Conservation (phyloP, 2,329 filamentous ascomycete genomes). For the Cercospora citrullina region DNA sequence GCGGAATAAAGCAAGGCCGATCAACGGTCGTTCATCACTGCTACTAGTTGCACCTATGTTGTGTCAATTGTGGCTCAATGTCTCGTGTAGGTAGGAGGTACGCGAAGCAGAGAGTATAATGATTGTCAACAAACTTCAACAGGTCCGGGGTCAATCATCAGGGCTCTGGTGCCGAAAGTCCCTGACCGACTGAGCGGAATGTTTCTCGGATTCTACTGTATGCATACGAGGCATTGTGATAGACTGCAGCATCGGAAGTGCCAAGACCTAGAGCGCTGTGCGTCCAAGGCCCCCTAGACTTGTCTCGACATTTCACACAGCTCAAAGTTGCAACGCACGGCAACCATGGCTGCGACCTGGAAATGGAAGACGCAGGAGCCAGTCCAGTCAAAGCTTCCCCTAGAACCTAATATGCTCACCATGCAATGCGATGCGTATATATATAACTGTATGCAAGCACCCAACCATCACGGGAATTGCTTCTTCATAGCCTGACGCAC, state of each 20-base stretch:
- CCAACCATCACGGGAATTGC: neutral
- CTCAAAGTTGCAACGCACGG: neutral
- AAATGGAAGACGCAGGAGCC: neutral
- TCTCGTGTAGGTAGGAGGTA: neutral
- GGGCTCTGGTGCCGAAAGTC: neutral
- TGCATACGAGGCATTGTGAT: neutral
- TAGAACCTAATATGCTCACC: neutral
- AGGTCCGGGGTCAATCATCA: neutral
- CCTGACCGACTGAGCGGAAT: neutral
- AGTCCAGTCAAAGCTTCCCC: neutral
- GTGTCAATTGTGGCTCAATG: neutral
- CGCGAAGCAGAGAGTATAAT: neutral
- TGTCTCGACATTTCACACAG: neutral
- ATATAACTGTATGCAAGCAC: neutral
- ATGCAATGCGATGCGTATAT: neutral
- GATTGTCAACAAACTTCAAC: neutral
- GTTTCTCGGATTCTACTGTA: neutral
- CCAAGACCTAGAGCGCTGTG: neutral
- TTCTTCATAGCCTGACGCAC: neutral
- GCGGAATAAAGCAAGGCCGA: neutral
- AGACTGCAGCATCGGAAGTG: neutral
- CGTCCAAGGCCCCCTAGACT: neutral
- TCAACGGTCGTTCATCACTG: neutral
- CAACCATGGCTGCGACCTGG: neutral
- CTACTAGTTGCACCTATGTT: neutral